A percentile compares a stretch with the other conserved stretches of the same genome.
Conservation (phyloP, 495 filamentous ascomycete genomes). For the Penicillium coffeae region DNA sequence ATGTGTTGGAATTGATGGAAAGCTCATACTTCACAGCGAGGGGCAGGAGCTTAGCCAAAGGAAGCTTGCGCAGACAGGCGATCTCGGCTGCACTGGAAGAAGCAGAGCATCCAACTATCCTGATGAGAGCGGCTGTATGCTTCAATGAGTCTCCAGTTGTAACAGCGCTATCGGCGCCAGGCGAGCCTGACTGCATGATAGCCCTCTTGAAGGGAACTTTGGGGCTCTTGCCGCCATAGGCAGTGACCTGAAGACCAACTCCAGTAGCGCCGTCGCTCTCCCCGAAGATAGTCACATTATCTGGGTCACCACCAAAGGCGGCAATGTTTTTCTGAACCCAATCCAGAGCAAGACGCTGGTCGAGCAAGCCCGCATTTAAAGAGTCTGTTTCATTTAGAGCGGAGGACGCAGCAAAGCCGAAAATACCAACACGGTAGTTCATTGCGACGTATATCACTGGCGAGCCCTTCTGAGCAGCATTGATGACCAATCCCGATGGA, state of each 20-base stretch:
- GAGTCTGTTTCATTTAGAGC: conserved; percentile 5
- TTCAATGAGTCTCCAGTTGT: conserved; percentile 2
- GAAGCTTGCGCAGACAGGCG: conserved; percentile 7
- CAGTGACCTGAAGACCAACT: conserved; percentile 12
- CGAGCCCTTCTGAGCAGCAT: conserved; percentile 5
- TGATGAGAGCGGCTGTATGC: conserved; percentile 7
- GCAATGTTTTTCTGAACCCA: conserved; percentile 13
- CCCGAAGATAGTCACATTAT: conserved; percentile 16
- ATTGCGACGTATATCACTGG: conserved; percentile 14
- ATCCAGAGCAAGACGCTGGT: conserved; percentile 10
- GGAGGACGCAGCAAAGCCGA: conserved; percentile 12
- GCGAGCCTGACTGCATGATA: conserved; percentile 13
- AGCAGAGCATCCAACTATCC: conserved; percentile 6
- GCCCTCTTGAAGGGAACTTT: conserved; percentile 8
- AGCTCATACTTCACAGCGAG: conserved; percentile 2
- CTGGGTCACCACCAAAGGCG: conserved; percentile 15
- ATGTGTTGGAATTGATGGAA: neutral
- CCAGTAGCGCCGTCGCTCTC: conserved; percentile 12
- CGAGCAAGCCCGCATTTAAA: conserved; percentile 11
- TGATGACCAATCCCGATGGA: conserved; percentile 4
- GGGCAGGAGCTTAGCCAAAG: conserved; percentile 1
- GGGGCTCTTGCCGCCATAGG: conserved; percentile 3
- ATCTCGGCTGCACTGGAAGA: conserved; percentile 8
- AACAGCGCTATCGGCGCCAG: conserved; percentile 3
- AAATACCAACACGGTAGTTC: conserved; percentile 14